phyloP scores from a whole-genome alignment of 805 yeast genomes.

The Suhomyces pyralidae region DNA sequence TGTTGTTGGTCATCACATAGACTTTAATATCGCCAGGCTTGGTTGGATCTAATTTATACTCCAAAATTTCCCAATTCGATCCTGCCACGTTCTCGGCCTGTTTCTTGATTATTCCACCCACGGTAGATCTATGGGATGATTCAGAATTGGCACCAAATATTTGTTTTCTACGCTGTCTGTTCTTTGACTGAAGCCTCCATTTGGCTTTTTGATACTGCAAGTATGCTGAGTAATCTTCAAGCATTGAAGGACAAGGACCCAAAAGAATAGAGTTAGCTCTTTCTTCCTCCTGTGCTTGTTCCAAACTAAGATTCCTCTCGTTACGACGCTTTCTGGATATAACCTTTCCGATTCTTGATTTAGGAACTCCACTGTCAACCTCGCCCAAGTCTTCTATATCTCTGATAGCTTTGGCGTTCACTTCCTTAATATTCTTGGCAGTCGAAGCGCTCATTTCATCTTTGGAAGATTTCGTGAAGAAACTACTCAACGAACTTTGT shows the following conservation, averaged over 20 bases:
- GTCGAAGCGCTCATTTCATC: constrained; percentile 28
- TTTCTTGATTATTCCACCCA: constrained; percentile 66
- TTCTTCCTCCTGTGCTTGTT: constrained; percentile 45
- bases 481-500: constrained; percentile 61
- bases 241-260: constrained; percentile 62
- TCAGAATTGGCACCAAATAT: constrained; percentile 69
- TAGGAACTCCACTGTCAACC: constrained; percentile 19
- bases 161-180: constrained; percentile 66
- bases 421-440: constrained; percentile 68
- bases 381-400: constrained; percentile 78
- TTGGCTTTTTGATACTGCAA: constrained; percentile 77
- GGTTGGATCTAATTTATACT: constrained; percentile 53
- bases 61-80: constrained; percentile 82
- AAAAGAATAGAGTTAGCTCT: constrained; percentile 45
- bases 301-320: constrained; percentile 12
- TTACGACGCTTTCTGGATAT: constrained; percentile 45
- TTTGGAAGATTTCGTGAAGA: constrained; percentile 48
- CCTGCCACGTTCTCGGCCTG: constrained; percentile 80
- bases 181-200: constrained; percentile 78
- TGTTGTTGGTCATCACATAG: constrained; percentile 62
- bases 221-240: constrained; percentile 64
- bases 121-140: constrained; percentile 52
- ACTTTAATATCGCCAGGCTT: constrained; percentile 78
- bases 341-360: constrained; percentile 44
- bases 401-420: constrained; percentile 25